phyloP scores from a whole-genome alignment of 495 filamentous ascomycete genomes.

The Parathielavia appendiculata region DNA sequence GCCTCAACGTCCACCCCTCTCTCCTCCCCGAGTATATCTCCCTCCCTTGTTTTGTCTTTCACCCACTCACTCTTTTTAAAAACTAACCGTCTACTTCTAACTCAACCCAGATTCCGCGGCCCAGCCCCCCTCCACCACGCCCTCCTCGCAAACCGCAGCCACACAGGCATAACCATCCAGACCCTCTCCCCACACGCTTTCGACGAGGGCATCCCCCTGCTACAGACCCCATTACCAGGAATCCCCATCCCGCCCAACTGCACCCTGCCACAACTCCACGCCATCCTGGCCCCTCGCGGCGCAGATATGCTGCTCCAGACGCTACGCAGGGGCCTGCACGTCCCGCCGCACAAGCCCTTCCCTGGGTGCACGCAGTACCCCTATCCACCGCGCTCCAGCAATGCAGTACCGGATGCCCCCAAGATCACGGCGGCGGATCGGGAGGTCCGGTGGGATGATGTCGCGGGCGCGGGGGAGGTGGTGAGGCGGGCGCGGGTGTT shows the following conservation, averaged over 20 bases:
- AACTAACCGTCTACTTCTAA: neutral
- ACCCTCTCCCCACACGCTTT: slow-evolving; percentile 71
- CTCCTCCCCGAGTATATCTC: slow-evolving; percentile 69
- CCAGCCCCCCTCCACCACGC: slow-evolving; percentile 74
- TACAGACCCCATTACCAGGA: slow-evolving; percentile 46
- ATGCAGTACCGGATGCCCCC: slow-evolving; percentile 31
- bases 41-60: slow-evolving; percentile 4
- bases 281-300: slow-evolving; percentile 45
- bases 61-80: neutral
- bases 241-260: slow-evolving; percentile 20
- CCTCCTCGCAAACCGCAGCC: slow-evolving; percentile 51
- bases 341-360: slow-evolving; percentile 54
- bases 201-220: slow-evolving; percentile 70
- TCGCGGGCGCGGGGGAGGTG: neutral
- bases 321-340: slow-evolving; percentile 55
- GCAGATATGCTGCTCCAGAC: slow-evolving; percentile 58
- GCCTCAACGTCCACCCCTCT: slow-evolving; percentile 93
- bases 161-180: slow-evolving; percentile 74
- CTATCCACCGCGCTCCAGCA: neutral
- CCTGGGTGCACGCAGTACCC: slow-evolving; percentile 26
- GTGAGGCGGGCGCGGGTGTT: slow-evolving; percentile 12
- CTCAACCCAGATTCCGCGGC: slow-evolving; percentile 49
- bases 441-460: slow-evolving; percentile 28
- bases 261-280: slow-evolving; percentile 25
- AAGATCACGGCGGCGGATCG: slow-evolving; percentile 35